phyloP scores from a whole-genome alignment of 768 basidiomycete species.

The Calocybe gangraenosa region DNA sequence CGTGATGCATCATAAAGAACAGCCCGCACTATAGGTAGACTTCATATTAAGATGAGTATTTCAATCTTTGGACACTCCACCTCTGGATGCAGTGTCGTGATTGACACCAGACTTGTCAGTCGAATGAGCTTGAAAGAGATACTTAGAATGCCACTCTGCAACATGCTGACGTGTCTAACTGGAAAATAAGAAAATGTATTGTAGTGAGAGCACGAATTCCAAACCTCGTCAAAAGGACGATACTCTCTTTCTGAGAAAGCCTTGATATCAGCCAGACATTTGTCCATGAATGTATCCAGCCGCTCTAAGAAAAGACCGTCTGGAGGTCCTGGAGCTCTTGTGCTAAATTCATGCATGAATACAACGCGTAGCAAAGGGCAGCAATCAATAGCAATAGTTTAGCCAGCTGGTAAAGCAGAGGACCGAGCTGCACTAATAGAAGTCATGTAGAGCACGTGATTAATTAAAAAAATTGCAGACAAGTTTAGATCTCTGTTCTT shows the following conservation, averaged over 20 bases:
- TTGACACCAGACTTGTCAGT: conserved; percentile 5
- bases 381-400: too few species aligned
- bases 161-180: conserved; percentile 44
- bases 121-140: conserved; percentile 39
- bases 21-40: conserved; percentile 33
- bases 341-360: conserved; percentile 32
- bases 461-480: conserved; percentile 20
- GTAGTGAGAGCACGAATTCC: conserved; percentile 17
- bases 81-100: conserved; percentile 16
- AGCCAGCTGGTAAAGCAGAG: too few species aligned
- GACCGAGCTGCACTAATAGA: too few species aligned
- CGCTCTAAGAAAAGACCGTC: conserved; percentile 62
- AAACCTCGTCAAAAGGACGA: conserved; percentile 58
- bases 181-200: conserved; percentile 19
- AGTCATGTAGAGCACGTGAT: conserved; percentile 33
- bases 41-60: conserved; percentile 12
- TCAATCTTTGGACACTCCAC: conserved; percentile 14
- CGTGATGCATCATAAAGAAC: conserved; percentile 47
- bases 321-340: conserved; percentile 24
- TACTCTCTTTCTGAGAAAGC: conserved; percentile 60
- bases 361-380: not conserved
- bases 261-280: conserved; percentile 49
- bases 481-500: too few species aligned
- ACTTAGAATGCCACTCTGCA: conserved; percentile 61
- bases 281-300: conserved; percentile 60